Conservation (phyloP, 1,284 basidiomycete species). For the Tilletia caries region DNA sequence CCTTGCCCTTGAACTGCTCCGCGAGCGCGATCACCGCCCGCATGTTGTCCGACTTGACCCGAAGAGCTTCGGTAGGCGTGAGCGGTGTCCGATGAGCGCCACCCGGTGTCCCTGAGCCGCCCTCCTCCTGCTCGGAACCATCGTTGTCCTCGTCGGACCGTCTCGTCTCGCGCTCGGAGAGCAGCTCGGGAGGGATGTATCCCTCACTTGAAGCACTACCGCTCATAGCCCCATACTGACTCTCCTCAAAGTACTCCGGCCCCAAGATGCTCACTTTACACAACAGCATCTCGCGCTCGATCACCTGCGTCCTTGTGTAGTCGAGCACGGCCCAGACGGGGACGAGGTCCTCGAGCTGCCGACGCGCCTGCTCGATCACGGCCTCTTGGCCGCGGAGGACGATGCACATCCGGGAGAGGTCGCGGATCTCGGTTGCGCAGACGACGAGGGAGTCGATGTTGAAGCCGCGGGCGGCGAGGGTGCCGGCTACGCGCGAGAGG, state of each 20-base stretch:
- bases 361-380: conserved; percentile 80
- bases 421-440: conserved; percentile 93
- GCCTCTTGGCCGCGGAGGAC: conserved; percentile 94
- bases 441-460: conserved; percentile 98
- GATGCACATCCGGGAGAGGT: conserved; percentile 97
- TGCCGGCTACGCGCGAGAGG: conserved; percentile 89
- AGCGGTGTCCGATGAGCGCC: conserved; percentile 58
- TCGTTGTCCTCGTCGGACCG: not conserved
- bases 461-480: conserved; percentile 92
- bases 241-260: conserved; percentile 82
- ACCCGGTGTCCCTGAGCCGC: conserved; percentile 19
- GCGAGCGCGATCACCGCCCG: conserved; percentile 79
- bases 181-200: conserved; percentile 34
- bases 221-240: not conserved
- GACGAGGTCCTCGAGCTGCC: conserved; percentile 51
- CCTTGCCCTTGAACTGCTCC: conserved; percentile 82
- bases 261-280: conserved; percentile 90
- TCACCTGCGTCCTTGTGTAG: conserved; percentile 59
- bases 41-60: conserved; percentile 84
- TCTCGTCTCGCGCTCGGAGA: conserved; percentile 35
- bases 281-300: conserved; percentile 81
- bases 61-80: conserved; percentile 72
- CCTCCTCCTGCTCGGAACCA: conserved; percentile 2
- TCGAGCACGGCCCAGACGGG: conserved; percentile 53
- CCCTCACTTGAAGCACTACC: not conserved